phyloP scores from a whole-genome alignment of 1,139 yeast species.

The Suhomyces guaymorum region DNA sequence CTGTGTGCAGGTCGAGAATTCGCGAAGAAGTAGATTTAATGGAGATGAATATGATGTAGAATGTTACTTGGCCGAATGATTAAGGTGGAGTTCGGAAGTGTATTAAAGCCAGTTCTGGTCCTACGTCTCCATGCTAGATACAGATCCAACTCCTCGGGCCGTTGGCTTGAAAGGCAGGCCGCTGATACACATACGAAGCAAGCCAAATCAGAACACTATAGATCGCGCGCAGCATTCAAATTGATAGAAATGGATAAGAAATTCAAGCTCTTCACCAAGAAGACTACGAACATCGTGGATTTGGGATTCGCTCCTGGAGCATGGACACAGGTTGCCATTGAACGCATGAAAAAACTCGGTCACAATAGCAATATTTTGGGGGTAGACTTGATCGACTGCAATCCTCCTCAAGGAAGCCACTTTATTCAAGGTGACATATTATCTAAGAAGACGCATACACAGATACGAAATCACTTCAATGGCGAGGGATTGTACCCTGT shows the following conservation, averaged over 20 bases:
- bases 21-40: no score
- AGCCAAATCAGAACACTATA: conserved; percentile 62
- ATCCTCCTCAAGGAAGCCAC: conserved; percentile 42
- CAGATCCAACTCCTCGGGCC: conserved; percentile 52
- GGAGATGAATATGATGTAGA: no score
- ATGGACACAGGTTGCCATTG: conserved; percentile 48
- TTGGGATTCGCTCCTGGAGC: conserved; percentile 57
- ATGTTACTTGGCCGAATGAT: no score
- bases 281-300: conserved; percentile 66
- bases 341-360: conserved; percentile 21
- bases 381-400: conserved; percentile 41
- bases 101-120: no score
- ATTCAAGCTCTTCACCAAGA: conserved; percentile 55
- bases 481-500: conserved; percentile 16
- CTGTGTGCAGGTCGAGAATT: conserved; percentile 11
- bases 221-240: conserved; percentile 91
- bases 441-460: conserved; percentile 33
- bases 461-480: conserved; percentile 24
- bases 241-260: conserved; percentile 68
- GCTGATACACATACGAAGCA: conserved; percentile 64
- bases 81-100: no score
- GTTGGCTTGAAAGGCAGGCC: conserved; percentile 75
- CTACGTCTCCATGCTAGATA: conserved; percentile 5
- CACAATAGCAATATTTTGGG: conserved; percentile 32
- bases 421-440: conserved; percentile 47